Base-by-base conservation (phyloP, 1,284 basidiomycete species). In the Heterobasidion parviporum region DNA sequence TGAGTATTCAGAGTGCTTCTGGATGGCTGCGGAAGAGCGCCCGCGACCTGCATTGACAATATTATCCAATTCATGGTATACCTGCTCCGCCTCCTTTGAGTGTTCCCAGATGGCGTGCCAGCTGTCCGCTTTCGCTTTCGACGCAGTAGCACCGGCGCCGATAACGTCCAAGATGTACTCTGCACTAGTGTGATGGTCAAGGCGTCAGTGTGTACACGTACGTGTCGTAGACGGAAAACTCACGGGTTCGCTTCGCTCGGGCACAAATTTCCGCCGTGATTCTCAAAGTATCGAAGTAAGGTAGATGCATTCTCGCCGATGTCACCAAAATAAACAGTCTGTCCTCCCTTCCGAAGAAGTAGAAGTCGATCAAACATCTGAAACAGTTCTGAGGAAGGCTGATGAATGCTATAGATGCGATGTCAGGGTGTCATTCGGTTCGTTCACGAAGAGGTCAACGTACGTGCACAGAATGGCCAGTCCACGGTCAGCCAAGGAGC, bases 261-360 rank as follows among this genome's bases (percentile, higher is more conserved):
- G 58, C 75, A 77, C n/a, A 63, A 52, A 2, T 67, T 67, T 3
- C 77, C 81, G 26, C 85, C 84, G 34, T 81, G 79, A 26, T 64
- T 64, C 63, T 89, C 81, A 61, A 92, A 92, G 69, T 92, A 92
- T 16, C 74, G 63, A 59, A 89, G 79, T 43, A 92, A 65, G 0
- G 74, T 78, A 26, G 68, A 69, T 1, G 81, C 75, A 60, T 82
- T 76, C 20, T 72, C 60, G 3, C 90, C 90, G 15, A 91, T 68
- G 55, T 91, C 83, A 26, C 89, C 90, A 62, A 90, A 91, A 67
- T 88, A 91, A 2, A 87, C 85, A 0, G 82, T 89, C 68, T 87
- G 76, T 1, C 88, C 87, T n/a, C 87, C 88, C 61, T 79, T 79
- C 15, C 74, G 72, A 6, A 88, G 71, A 1, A 85, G 70, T 14